Evolutionary conservation across 1,139 yeast species (phyloP).

Genomic region (Eremothecium sinecaudum): DNA sequence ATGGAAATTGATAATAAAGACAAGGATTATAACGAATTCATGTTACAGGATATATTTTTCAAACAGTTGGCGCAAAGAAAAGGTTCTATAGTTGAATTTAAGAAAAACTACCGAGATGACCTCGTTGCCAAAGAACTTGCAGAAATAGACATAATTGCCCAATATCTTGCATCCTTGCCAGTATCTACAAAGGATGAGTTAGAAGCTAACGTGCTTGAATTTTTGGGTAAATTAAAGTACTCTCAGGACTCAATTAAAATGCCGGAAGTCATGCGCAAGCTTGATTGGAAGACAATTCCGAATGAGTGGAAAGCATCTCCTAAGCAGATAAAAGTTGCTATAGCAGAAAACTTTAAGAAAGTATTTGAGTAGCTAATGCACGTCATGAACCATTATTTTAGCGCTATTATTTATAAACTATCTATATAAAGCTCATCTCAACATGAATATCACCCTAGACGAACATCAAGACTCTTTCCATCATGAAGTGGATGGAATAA

Average conservation of each 20-base stretch:
- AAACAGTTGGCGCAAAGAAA: constrained; percentile 46
- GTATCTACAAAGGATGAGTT: constrained; percentile 45
- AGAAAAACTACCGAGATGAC: constrained; percentile 44
- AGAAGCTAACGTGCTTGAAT: constrained; percentile 33
- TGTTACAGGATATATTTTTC: constrained; percentile 39
- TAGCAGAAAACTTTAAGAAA: constrained; percentile 25
- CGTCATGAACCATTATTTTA: too few relatives aligned
- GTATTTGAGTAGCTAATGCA: not conserved
- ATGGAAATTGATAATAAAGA: constrained; percentile 45
- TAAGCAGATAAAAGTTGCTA: constrained; percentile 24
- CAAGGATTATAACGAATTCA: constrained; percentile 40
- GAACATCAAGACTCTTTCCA: too few relatives aligned
- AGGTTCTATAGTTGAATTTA: constrained; percentile 46
- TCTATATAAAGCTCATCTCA: too few relatives aligned
- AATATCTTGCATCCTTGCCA: constrained; percentile 38
- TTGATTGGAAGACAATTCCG: constrained; percentile 43
- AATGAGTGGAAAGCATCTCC: constrained; percentile 48
- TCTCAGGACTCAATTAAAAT: constrained; percentile 29
- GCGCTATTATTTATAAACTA: too few relatives aligned
- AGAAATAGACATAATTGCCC: constrained; percentile 40
- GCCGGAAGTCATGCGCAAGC: constrained; percentile 37
- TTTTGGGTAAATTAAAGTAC: constrained; percentile 32
- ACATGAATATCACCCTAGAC: too few relatives aligned
- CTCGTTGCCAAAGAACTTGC: constrained; percentile 46
- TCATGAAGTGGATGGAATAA: too few relatives aligned